Base-by-base conservation (phyloP, 306 rosid genomes). In the Casuarina glauca region DNA sequence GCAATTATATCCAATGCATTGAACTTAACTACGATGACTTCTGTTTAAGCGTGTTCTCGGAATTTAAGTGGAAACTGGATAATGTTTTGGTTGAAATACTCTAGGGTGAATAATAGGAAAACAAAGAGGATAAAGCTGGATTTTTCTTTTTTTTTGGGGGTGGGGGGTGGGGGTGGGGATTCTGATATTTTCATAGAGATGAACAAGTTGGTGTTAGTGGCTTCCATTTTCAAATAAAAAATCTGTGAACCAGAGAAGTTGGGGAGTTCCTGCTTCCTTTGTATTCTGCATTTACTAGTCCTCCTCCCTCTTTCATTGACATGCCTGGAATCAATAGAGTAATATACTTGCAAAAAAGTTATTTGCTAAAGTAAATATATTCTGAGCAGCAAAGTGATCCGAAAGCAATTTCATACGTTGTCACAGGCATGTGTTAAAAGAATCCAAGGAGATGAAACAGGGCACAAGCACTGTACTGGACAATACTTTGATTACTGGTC, bases 391-490 rank as follows among this genome's bases (percentile, higher is more conserved):
- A 16, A 5, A 62, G 49, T 15, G 20, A 60, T 12, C 15, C 39
- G 20, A 26, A 66, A 36, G 45, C 4, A 57, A 71, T 36, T 75
- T 43, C 48, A 39, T 71, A 57, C 70, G 45, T 74, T 90, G 73
- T 61, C 46, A 17, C 86, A 93, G 99, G 97, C 89, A 51, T 96
- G 98, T 49, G 82, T 91, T 68, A 90, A 96, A 84, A 93, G 99
- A 86, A 86, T 93, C 71, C 82, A 88, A 9, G 96, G 89, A 0
- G 99, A 96, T 79, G 96, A 87, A 32, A 64, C 88, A 17, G 98
- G 98, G 76, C 90, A 91, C 82, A 90, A 93, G 91, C 99, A 96
- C 78, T 96, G 98, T 85, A 96, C 98, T 26, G 98, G 99, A 84
- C 99, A 96, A 68, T 96, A 91, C 85, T 96, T 96, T 78, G 99